Evolutionary conservation across 2,329 filamentous ascomycete genomes (phyloP).

Genomic region (Raffaelea arxii): DNA sequence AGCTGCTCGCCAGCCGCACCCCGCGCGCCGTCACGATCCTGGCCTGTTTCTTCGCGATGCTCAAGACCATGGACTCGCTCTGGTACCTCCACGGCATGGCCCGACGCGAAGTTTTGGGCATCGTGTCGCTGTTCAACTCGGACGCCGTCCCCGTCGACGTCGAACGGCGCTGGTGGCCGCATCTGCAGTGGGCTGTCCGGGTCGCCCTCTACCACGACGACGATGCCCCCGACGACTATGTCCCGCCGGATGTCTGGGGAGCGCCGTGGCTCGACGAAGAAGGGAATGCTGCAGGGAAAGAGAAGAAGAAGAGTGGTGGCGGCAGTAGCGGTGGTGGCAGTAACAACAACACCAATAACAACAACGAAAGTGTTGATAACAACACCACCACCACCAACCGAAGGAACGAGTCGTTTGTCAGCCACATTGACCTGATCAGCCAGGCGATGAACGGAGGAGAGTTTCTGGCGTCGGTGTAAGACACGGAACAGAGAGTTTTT

Average conservation of each 20-base stretch:
- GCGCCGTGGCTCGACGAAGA: constrained; percentile 36
- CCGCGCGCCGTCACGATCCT: constrained; percentile 55
- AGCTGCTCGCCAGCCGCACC: constrained; percentile 46
- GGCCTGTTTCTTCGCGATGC: constrained; percentile 56
- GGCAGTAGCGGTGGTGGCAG: background rate
- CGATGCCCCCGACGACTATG: constrained; percentile 31
- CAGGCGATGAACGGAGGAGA: constrained; percentile 20
- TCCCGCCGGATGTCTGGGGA: constrained; percentile 49
- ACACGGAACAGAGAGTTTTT: no score
- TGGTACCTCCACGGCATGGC: constrained; percentile 66
- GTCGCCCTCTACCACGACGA: constrained; percentile 47
- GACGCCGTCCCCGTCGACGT: constrained; percentile 33
- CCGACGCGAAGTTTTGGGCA: constrained; percentile 53
- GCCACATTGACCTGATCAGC: constrained; percentile 36
- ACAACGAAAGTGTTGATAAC: constrained; percentile 22
- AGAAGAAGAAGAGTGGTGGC: constrained; percentile 10
- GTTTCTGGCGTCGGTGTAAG: background rate
- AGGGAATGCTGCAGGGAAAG: constrained; percentile 20
- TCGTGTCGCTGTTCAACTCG: constrained; percentile 48
- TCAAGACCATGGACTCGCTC: constrained; percentile 50
- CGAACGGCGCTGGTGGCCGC: constrained; percentile 45
- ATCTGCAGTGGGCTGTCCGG: constrained; percentile 50
- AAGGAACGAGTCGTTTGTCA: no score
- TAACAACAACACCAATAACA: background rate
- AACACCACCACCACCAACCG: constrained; percentile 31